These are phyloP conservation scores for Alternaria hordeiaustralica DNA, from an alignment of 2,329 filamentous ascomycete species.

Conservation along the genomic window DNA sequence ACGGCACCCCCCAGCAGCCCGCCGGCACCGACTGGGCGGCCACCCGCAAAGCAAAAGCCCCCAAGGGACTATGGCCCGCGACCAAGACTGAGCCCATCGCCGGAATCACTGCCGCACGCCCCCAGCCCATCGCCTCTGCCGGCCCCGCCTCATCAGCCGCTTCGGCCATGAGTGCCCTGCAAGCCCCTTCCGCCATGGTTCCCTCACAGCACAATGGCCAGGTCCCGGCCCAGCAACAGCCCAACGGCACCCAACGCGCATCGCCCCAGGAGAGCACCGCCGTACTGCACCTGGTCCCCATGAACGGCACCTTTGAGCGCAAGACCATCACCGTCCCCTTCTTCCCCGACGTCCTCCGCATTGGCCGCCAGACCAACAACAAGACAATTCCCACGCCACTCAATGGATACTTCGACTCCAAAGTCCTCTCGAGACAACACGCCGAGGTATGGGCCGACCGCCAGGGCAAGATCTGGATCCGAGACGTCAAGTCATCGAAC, in stretches of 20 bases:
- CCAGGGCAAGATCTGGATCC: conserved; percentile 88
- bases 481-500: conserved; percentile 98
- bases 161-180: conserved; percentile 68
- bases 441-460: conserved; percentile 93
- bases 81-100: conserved; percentile 71
- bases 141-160: conserved; percentile 65
- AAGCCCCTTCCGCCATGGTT: conserved; percentile 67
- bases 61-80: conserved; percentile 67
- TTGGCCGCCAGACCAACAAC: conserved; percentile 95
- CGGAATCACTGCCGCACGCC: conserved; percentile 66
- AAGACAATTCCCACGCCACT: conserved; percentile 89
- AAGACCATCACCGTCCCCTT: conserved; percentile 96
- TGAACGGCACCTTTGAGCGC: conserved; percentile 96
- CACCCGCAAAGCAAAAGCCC: conserved; percentile 55
- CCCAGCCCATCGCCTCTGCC: conserved; percentile 66
- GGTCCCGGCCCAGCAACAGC: conserved; percentile 59
- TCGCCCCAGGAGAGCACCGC: conserved; percentile 68
- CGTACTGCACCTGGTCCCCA: conserved; percentile 82
- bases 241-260: conserved; percentile 61
- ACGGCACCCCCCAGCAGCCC: conserved; percentile 60
- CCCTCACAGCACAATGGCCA: conserved; percentile 74
- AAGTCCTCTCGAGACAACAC: conserved; percentile 94
- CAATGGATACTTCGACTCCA: conserved; percentile 98
- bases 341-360: conserved; percentile 89
- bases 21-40: conserved; percentile 51